Percentiles rank a stretch among this genome's conserved stretches.
These are phyloP conservation scores for Amaranthus hypochondriacus DNA, from an alignment of 148 eudicot species.

Conservation along the genomic window DNA sequence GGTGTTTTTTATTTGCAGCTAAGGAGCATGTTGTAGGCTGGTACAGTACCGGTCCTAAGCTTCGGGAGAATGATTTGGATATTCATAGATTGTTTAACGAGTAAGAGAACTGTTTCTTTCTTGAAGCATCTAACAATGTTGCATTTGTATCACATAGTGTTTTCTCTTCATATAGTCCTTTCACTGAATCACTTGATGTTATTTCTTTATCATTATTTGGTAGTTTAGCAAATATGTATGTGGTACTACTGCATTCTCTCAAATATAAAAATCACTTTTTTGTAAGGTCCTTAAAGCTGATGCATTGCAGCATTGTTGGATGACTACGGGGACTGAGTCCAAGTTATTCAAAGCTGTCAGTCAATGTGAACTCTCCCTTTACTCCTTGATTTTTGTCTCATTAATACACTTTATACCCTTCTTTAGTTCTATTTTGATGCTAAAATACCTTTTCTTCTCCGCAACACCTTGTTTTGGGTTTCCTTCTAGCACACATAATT, in stretches of 20 bases:
- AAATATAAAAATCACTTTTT: neutral
- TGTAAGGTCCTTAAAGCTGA: neutral
- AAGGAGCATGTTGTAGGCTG: constrained; percentile 99
- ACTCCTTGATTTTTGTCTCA: no score
- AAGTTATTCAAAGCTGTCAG: neutral
- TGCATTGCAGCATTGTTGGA: neutral
- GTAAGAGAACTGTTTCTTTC: constrained; percentile 41
- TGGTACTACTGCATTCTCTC: neutral
- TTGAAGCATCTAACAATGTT: neutral
- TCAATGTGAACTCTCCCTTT: neutral
- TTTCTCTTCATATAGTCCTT: neutral
- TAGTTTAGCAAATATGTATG: neutral
- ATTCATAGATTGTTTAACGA: constrained; percentile 78
- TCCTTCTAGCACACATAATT: no score
- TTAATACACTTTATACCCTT: no score
- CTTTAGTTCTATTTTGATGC: no score
- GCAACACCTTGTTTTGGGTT: no score
- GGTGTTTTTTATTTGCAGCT: constrained; percentile 36
- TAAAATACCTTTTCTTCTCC: no score
- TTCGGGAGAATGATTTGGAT: constrained; percentile 80
- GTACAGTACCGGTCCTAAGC: constrained; percentile 98
- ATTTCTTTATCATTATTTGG: neutral
- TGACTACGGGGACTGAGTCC: neutral
- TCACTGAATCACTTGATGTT: neutral
- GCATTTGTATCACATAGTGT: neutral